Conservation (phyloP, 306 rosid genomes). For the Citrullus mucosospermus region DNA sequence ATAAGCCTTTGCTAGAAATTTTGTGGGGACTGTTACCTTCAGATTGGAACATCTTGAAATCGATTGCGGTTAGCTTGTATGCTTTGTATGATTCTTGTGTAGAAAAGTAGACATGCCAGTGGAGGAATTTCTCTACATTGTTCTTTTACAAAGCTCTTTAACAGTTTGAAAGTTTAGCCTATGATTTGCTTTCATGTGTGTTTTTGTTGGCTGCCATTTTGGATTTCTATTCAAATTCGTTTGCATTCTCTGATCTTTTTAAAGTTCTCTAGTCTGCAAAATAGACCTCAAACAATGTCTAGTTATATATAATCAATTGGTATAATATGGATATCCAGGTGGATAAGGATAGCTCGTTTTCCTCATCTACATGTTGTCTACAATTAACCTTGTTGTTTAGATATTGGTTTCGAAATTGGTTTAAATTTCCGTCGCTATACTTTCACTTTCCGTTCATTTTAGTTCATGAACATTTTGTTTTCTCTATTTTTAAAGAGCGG, state of each 20-base stretch:
- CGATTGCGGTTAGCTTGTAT: neutral
- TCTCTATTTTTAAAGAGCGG: too few relatives aligned
- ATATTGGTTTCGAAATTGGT: neutral
- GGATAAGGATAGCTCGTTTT: neutral
- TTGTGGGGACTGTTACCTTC: constrained; percentile 1
- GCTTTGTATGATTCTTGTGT: neutral
- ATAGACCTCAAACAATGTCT: neutral
- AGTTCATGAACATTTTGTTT: too few relatives aligned
- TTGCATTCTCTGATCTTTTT: neutral
- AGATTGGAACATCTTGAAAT: neutral
- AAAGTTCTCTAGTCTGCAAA: neutral
- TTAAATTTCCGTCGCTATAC: too few relatives aligned
- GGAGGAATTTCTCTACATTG: neutral
- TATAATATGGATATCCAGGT: neutral
- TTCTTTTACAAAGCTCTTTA: neutral
- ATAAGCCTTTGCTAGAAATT: neutral
- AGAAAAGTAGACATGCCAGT: neutral
- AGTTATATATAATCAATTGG: neutral
- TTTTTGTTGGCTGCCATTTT: neutral
- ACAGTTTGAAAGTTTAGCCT: neutral
- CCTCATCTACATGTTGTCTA: neutral
- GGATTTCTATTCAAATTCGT: neutral
- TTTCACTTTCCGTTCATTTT: too few relatives aligned
- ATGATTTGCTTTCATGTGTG: neutral
- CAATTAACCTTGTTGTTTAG: neutral